phyloP scores from a whole-genome alignment of 192 early-diverging fungal genomes.

The Mortierella claussenii region DNA sequence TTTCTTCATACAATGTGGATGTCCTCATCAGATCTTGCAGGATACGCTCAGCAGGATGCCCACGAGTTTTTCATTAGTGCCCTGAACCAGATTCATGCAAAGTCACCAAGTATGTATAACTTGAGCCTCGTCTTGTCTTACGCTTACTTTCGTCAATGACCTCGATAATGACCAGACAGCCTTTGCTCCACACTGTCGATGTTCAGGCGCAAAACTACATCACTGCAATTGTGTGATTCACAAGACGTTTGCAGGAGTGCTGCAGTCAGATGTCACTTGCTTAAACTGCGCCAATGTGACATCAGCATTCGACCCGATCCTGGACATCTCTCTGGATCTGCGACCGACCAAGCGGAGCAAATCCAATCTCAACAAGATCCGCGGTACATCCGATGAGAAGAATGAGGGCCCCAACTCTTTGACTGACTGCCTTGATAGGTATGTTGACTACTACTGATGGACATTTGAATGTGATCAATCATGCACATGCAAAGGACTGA shows the following conservation, averaged over 20 bases:
- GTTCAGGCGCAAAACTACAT: conserved; percentile 33
- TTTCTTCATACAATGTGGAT: conserved; percentile 94
- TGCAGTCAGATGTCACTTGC: conserved; percentile 94
- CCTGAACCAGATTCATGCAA: conserved; percentile 86
- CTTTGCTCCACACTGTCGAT: no score
- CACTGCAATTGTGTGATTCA: conserved; percentile 91
- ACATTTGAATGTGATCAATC: no score
- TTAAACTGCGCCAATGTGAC: conserved; percentile 80
- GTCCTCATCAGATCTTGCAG: conserved; percentile 85
- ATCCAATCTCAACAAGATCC: conserved; percentile 40
- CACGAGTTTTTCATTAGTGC: conserved; percentile 97
- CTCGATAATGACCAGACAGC: no score
- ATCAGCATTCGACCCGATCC: conserved; percentile 85
- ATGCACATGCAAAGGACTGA: background rate
- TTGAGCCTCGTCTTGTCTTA: background rate
- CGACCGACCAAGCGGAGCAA: conserved; percentile 53
- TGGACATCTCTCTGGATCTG: conserved; percentile 93
- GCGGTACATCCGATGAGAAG: conserved; percentile 32
- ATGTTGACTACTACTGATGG: background rate
- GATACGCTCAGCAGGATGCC: conserved; percentile 96
- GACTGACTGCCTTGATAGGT: conserved; percentile 76
- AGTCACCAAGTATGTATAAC: conserved; percentile 58
- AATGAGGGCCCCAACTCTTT: conserved; percentile 59
- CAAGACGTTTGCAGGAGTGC: conserved; percentile 86
- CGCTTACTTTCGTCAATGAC: no score